These are phyloP conservation scores for Peniophora sp. DNA, from an alignment of 1,284 basidiomycete species.

Conservation along the genomic window DNA sequence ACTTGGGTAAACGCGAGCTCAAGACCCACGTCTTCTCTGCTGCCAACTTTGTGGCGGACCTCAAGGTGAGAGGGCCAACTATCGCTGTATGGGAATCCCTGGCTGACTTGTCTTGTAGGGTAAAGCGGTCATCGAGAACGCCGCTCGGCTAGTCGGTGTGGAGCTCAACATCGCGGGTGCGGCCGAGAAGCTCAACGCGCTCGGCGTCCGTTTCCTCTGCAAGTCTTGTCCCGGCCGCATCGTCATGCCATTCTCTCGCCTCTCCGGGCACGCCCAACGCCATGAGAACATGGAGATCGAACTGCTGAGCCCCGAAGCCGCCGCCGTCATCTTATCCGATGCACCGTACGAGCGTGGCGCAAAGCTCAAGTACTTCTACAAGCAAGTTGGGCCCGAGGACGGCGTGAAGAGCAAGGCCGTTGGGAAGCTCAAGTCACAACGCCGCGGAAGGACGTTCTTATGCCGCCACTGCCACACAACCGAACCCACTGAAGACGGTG, in stretches of 20 bases:
- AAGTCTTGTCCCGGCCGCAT: slow-evolving; percentile 42
- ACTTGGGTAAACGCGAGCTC: slow-evolving; percentile 17
- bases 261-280: slow-evolving; percentile 45
- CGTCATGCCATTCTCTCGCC: slow-evolving; percentile 38
- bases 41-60: slow-evolving; percentile 23
- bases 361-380: too few relatives aligned
- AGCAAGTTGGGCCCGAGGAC: too few relatives aligned
- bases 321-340: slow-evolving; percentile 6
- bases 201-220: slow-evolving; percentile 36
- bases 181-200: slow-evolving; percentile 11
- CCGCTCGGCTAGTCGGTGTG: background rate
- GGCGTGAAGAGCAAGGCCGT: too few relatives aligned
- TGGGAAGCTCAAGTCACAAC: too few relatives aligned
- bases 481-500: background rate
- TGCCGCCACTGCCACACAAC: slow-evolving; percentile 45
- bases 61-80: too few relatives aligned
- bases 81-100: too few relatives aligned
- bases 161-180: slow-evolving; percentile 14
- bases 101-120: background rate
- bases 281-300: slow-evolving; percentile 45
- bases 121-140: background rate
- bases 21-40: too few relatives aligned
- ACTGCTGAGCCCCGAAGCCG: slow-evolving; percentile 22
- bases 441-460: slow-evolving; percentile 27
- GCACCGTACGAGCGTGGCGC: too few relatives aligned